A percentile compares a stretch with the other conserved stretches of the same genome.
Conservation (phyloP, 2,329 filamentous ascomycete species). For the Waltergamsia citrina region DNA sequence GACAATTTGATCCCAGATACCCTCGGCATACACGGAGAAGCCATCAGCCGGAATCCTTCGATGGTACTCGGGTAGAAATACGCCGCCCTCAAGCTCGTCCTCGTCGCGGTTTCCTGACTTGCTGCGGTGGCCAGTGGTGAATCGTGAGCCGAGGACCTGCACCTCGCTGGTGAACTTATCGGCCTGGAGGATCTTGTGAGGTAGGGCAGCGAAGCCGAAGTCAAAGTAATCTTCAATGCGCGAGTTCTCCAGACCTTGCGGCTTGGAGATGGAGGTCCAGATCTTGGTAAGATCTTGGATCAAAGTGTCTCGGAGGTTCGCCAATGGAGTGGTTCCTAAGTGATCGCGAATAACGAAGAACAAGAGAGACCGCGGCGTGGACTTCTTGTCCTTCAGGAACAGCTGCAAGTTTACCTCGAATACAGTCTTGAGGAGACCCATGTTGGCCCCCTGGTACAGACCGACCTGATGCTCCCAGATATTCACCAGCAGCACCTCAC, state of each 20-base stretch:
- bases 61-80: constrained; percentile 93
- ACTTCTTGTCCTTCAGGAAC: constrained; percentile 93
- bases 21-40: constrained; percentile 88
- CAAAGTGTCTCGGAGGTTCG: constrained; percentile 83
- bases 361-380: constrained; percentile 78
- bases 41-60: constrained; percentile 92
- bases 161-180: constrained; percentile 83
- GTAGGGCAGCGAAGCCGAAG: constrained; percentile 90
- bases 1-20: constrained; percentile 97
- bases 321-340: constrained; percentile 80
- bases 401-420: constrained; percentile 98
- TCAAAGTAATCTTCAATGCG: constrained; percentile 97
- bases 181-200: constrained; percentile 92
- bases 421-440: constrained; percentile 96
- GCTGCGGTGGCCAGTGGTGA: constrained; percentile 69
- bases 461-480: constrained; percentile 99
- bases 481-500: constrained; percentile 95
- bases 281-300: constrained; percentile 86
- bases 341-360: constrained; percentile 99
- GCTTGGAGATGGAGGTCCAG: constrained; percentile 90
- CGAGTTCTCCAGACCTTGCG: constrained; percentile 76
- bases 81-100: constrained; percentile 65
- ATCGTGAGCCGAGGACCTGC: constrained; percentile 68
- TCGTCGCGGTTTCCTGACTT: constrained; percentile 53
- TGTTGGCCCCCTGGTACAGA: constrained; percentile 95